Evolutionary conservation across 257 asterid genomes (phyloP), one percentile per base, ranked within the genome.

Genomic region (Ehretia macrophylla): DNA sequence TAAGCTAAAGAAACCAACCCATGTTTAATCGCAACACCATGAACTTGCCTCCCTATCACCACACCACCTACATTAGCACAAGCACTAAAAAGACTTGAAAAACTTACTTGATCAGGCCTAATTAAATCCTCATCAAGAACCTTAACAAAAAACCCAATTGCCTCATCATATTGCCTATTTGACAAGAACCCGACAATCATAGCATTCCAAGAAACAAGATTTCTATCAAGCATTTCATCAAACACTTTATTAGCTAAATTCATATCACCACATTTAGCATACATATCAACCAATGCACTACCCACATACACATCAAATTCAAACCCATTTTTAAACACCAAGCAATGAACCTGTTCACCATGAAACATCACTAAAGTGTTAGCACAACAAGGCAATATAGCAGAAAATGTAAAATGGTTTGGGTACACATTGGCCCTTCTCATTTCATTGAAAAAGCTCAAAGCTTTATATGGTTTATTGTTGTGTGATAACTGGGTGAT

Each of bases 171-270:
- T 40, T 35, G 20, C 57, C 62, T 67, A 21, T 76, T 76, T 12
- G 56, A 59, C 71, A 71, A 40, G 64, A 60, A 71, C 22, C 85
- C 88, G 17, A 79, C 79, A 9, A 79, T 74, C 63, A 79, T 54
- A 40, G 83, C 56, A 45, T 79, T 79, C 83, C 81, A 79, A 35
- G 81, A 67, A 55, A 76, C 85, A 37, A 82, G 69, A 50, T 73
- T 79, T 51, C 83, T 79, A 1, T 68, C 79, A 13, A 78, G 79
- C 88, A 81, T 81, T 76, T 79, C 79, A 39, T 71, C 81, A 14
- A 82, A 82, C 79, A 76, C 21, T n/a, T 1, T 55, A 62, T 59
- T 47, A 0, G 81, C 85, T 14, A 27, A 32, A n/a, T 6, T n/a
- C 53, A 66, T 57, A 10, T 69, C 79, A 32, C 78, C 79, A 5